Conservation (phyloP, 176 grass and related monocot species). For the Triticum dicoccoides region DNA sequence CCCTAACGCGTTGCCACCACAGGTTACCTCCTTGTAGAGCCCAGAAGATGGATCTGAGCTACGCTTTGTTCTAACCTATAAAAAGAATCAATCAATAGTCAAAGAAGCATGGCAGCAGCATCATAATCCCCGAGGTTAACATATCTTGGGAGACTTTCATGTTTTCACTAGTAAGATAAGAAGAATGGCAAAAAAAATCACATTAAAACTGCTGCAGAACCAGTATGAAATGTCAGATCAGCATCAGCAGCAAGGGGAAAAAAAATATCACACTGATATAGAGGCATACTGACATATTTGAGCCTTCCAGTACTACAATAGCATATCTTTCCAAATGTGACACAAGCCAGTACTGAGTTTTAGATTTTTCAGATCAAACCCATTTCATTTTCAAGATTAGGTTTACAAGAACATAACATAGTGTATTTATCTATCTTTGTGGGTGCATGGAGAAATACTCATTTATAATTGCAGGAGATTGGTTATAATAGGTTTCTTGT, state of each 20-base stretch:
- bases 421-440: not conserved
- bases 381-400: not conserved
- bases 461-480: not conserved
- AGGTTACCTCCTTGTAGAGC: constrained; percentile 62
- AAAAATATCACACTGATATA: not conserved
- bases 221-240: not conserved
- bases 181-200: not conserved
- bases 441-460: not conserved
- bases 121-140: not conserved
- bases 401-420: not conserved
- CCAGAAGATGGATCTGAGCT: constrained; percentile 27
- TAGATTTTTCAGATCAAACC: not conserved
- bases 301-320: not conserved
- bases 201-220: not conserved
- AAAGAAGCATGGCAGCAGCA: constrained; percentile 6
- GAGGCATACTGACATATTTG: not conserved
- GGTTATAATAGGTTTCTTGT: not conserved
- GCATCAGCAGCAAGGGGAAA: not conserved
- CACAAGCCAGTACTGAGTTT: not conserved
- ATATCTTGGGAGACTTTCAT: not conserved
- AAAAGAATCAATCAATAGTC: constrained; percentile 24
- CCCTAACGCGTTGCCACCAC: constrained; percentile 76
- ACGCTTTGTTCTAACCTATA: constrained; percentile 66
- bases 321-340: not conserved
- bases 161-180: not conserved